Evolutionary conservation across 2,329 filamentous ascomycete genomes (phyloP), one percentile per base, ranked within the genome.

Genomic region (Fusarium metavorans): DNA sequence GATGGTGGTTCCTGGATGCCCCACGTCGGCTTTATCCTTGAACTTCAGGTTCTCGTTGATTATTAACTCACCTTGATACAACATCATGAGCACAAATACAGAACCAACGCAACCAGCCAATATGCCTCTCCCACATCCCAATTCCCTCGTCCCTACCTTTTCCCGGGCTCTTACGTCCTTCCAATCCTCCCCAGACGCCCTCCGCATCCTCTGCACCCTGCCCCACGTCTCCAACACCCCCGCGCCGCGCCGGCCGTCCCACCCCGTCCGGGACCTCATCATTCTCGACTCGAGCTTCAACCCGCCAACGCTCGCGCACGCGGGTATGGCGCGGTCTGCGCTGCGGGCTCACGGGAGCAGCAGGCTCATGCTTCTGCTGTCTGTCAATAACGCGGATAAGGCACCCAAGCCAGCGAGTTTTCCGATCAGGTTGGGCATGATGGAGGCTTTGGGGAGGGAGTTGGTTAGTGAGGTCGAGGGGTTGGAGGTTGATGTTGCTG

Each of bases 221-320:
- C 78, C 83, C 43, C 77, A 78, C 61, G 45, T 66, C 7, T 41
- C 59, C 27, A 48, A 59, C 59, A 48, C 39, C 65, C 64, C 68
- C 43, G 57, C 71, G 58, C 68, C 75, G 39, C 78, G 73, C 60
- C 78, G 63, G 57, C 79, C 73, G 32, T 64, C 57, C 67, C 67
- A 32, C 69, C 71, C 68, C 52, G 20, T 76, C 54, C 72, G 54
- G 20, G 75, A 71, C 41, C 83, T 93, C 67, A 82, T 92, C 63
- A 84, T 93, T 65, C 86, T 93, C 56, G 91, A 93, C 81, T 91
- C 91, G 60, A 92, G 90, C 68, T 93, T 92, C 84, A 93, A 93
- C 79, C 91, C 91, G 30, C 91, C 91, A 1, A 92, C 91, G 0
- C 82, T 84, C 9, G 91, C 91, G 3, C 91, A 93, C 79, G 83